Evolutionary conservation across 306 rosid species (phyloP).

Genomic region (Cucumis melo): DNA sequence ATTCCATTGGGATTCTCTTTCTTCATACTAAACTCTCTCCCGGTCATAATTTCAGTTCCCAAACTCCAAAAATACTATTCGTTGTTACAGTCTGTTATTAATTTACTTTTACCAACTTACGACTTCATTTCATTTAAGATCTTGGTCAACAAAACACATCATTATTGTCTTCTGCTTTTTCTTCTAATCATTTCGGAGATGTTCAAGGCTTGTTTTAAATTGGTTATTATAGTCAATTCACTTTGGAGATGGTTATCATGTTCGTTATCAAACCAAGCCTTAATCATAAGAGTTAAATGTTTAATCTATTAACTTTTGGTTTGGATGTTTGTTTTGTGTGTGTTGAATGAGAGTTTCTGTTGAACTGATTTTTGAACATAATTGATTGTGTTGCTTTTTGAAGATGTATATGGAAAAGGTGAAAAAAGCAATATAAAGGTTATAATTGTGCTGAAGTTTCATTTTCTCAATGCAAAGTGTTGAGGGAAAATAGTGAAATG

Average conservation of each 20-base stretch:
- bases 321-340: no score
- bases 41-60: not conserved
- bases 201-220: no score
- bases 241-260: no score
- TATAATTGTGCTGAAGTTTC: not conserved
- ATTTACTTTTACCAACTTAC: not conserved
- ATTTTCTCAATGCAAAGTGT: not conserved
- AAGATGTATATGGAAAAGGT: not conserved
- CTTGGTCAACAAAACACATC: not conserved
- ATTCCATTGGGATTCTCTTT: not conserved
- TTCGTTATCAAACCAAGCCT: no score
- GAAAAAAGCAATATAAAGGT: not conserved
- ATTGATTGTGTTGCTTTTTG: not conserved
- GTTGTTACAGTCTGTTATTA: no score
- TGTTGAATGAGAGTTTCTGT: no score
- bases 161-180: not conserved
- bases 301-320: no score
- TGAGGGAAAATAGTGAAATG: not conserved
- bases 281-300: no score
- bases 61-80: not conserved
- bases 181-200: not conserved
- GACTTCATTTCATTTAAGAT: no score
- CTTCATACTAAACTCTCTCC: not conserved
- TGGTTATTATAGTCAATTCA: no score
- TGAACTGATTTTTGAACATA: not conserved